These are phyloP conservation scores for Monilinia laxa DNA, from an alignment of 2,329 filamentous ascomycete species.

Conservation along the genomic window DNA sequence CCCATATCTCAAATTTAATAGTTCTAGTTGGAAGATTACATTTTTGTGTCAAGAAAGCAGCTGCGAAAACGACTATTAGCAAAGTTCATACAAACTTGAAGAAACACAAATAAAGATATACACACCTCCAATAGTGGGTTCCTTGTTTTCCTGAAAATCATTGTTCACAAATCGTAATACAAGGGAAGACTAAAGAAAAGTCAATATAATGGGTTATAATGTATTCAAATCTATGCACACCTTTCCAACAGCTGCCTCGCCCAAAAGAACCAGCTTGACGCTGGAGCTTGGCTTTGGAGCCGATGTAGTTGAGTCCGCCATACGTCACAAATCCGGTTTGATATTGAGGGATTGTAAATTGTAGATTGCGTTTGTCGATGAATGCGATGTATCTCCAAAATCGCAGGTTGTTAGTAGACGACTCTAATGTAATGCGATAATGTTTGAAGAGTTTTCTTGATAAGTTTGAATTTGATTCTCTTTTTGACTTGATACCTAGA, in stretches of 20 bases:
- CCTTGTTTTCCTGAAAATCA: slow-evolving; percentile 99
- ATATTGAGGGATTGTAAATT: slow-evolving; percentile 8
- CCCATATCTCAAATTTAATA: slow-evolving; percentile 96
- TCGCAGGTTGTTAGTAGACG: neutral
- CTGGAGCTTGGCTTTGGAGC: slow-evolving; percentile 96
- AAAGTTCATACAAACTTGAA: neutral
- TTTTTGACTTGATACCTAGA: slow-evolving; percentile 16
- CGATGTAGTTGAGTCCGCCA: slow-evolving; percentile 74
- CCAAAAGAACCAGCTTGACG: slow-evolving; percentile 97
- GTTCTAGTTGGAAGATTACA: slow-evolving; percentile 91
- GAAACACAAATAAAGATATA: slow-evolving; percentile 2
- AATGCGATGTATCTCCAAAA: slow-evolving; percentile 8
- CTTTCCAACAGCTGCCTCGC: slow-evolving; percentile 98
- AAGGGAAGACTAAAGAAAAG: slow-evolving; percentile 72
- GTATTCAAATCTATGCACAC: slow-evolving; percentile 49
- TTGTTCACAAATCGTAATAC: slow-evolving; percentile 99
- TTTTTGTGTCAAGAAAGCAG: slow-evolving; percentile 98
- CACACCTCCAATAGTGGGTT: slow-evolving; percentile 95
- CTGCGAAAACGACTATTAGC: slow-evolving; percentile 47
- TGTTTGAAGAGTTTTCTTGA: neutral
- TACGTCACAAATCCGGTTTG: slow-evolving; percentile 40
- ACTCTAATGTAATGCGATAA: neutral
- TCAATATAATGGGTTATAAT: slow-evolving; percentile 25
- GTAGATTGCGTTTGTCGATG: slow-evolving; percentile 1
- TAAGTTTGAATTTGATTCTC: neutral